A percentile compares a stretch with the other conserved stretches of the same genome.
Evolutionary conservation across 768 basidiomycete species (phyloP).

Genomic region (Naematelia encephala): DNA sequence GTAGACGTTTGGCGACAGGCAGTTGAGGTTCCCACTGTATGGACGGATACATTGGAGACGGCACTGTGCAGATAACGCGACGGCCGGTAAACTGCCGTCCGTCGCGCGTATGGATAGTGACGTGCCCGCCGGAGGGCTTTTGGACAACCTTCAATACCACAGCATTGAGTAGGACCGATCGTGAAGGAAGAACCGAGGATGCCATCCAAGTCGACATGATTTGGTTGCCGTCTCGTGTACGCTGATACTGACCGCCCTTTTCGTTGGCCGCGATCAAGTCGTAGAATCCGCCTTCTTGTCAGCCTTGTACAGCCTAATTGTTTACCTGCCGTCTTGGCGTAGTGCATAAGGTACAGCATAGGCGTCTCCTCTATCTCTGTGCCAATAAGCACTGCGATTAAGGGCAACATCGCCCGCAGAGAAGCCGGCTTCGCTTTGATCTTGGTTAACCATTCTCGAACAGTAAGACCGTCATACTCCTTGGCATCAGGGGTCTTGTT

Average conservation of each 20-base stretch:
- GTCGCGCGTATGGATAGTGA: not conserved
- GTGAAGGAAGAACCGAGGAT: not conserved
- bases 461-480: not conserved
- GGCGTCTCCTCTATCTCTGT: slow-evolving; percentile 4
- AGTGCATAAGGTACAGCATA: slow-evolving; percentile 2
- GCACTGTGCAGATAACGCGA: not conserved
- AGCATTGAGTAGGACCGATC: slow-evolving; percentile 3
- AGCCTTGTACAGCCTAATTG: not conserved
- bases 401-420: not conserved
- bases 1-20: not conserved
- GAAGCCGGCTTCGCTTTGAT: not conserved
- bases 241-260: not conserved
- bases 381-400: not conserved
- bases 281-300: not conserved
- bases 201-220: slow-evolving; percentile 2
- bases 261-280: slow-evolving; percentile 1
- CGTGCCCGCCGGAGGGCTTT: not conserved
- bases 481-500: not conserved
- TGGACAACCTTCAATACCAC: not conserved
- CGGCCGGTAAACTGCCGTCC: not conserved
- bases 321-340: not conserved
- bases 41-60: not conserved
- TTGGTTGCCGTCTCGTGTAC: not conserved
- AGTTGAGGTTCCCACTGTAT: not conserved
- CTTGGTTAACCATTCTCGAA: not conserved